Conservation (phyloP, 208 protist genomes). For the Lotmaria passim region DNA sequence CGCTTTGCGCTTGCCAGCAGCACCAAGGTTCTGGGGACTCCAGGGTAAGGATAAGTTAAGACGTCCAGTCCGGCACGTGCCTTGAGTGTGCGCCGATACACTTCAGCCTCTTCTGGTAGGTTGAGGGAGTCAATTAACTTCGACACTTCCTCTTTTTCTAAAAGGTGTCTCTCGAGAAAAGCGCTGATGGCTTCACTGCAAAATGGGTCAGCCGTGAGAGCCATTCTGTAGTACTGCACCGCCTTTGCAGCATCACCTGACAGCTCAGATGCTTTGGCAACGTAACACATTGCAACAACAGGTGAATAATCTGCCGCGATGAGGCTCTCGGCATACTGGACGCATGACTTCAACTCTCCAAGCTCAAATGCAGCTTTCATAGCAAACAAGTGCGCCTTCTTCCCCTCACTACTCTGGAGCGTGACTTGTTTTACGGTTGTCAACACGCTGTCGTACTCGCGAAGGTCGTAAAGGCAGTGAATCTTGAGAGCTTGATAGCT, state of each 20-base stretch:
- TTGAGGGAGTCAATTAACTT: conserved; percentile 61
- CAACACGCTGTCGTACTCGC: conserved; percentile 71
- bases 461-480: conserved; percentile 60
- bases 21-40: conserved; percentile 52
- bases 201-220: conserved; percentile 73
- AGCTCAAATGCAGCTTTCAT: conserved; percentile 83
- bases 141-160: conserved; percentile 46
- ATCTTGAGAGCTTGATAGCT: conserved; percentile 53
- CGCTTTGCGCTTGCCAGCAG: conserved; percentile 49
- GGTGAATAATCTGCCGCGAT: conserved; percentile 31
- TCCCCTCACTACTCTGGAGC: conserved; percentile 3
- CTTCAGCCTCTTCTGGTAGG: conserved; percentile 55
- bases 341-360: conserved; percentile 62
- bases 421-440: conserved; percentile 41
- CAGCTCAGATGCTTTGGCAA: conserved; percentile 79
- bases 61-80: conserved; percentile 31
- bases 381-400: conserved; percentile 28
- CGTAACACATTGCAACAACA: conserved; percentile 70
- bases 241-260: conserved; percentile 62
- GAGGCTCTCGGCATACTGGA: conserved; percentile 41
- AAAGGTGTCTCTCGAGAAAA: conserved; percentile 68
- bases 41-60: conserved; percentile 19
- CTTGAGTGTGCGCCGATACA: conserved; percentile 33
- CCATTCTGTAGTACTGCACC: conserved; percentile 62
- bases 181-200: conserved; percentile 74